Conservation (phyloP, 73 alveolate species). For the Effrenium voratum region DNA sequence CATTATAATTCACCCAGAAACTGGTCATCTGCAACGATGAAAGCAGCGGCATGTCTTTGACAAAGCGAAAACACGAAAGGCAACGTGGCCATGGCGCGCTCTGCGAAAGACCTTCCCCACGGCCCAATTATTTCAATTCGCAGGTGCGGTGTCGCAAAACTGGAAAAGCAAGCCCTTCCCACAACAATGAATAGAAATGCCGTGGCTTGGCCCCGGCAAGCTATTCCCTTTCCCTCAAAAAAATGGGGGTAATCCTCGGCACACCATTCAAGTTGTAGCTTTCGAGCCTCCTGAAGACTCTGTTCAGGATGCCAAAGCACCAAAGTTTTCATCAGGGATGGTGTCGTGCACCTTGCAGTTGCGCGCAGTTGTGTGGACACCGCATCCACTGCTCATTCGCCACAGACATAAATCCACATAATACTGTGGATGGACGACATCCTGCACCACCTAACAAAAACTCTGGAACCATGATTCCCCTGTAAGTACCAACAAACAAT, state of each 20-base stretch:
- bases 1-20: too few relatives aligned
- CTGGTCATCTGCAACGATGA: too few relatives aligned
- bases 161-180: neutral
- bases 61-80: too few relatives aligned
- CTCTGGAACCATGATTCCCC: neutral
- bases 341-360: constrained; percentile 55
- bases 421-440: neutral
- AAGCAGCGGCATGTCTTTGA: too few relatives aligned
- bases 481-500: neutral
- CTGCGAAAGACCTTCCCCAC: neutral
- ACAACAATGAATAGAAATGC: constrained; percentile 1
- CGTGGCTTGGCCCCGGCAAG: neutral
- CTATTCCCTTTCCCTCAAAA: too few relatives aligned
- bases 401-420: neutral
- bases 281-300: neutral
- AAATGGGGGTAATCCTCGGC: too few relatives aligned
- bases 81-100: neutral
- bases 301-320: constrained; percentile 17
- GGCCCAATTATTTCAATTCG: neutral
- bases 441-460: neutral
- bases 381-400: neutral
- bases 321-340: constrained; percentile 59
- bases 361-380: neutral
- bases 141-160: neutral
- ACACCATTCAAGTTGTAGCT: neutral